These are phyloP conservation scores for Acacia concinna DNA, from an alignment of 331 rosid genomes.

Conservation along the genomic window DNA sequence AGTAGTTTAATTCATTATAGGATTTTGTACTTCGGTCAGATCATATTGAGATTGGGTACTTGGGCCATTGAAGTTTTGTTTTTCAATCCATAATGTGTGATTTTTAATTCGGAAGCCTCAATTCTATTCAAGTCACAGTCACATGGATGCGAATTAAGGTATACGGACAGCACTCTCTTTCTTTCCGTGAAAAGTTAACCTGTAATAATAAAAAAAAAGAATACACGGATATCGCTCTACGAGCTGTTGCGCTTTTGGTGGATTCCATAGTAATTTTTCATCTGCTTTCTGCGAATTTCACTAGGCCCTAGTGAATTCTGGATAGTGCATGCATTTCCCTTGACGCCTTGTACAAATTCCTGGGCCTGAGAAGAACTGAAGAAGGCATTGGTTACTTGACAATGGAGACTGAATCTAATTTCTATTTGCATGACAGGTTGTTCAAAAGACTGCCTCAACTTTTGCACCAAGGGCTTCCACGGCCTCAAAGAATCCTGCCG, in stretches of 20 bases:
- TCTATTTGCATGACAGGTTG: slow-evolving; percentile 53
- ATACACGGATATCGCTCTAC: neutral
- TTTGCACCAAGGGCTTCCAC: slow-evolving; percentile 98
- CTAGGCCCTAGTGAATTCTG: slow-evolving; percentile 6
- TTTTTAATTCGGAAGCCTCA: neutral
- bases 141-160: neutral
- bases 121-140: neutral
- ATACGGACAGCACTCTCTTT: neutral
- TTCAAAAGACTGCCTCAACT: slow-evolving; percentile 94
- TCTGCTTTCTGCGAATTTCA: neutral
- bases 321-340: neutral
- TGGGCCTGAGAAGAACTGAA: slow-evolving; percentile 7
- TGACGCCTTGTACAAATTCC: slow-evolving; percentile 2
- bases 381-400: neutral
- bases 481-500: slow-evolving; percentile 87
- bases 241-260: neutral
- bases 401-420: slow-evolving; percentile 2
- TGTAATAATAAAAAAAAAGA: no score
- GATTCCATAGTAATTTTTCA: neutral
- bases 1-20: neutral
- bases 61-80: neutral
- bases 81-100: neutral
- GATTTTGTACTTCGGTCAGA: neutral
- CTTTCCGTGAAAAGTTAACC: neutral
- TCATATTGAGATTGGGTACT: neutral